A percentile compares a stretch with the other conserved stretches of the same genome.
These are phyloP conservation scores for Remersonia thermophila DNA, from an alignment of 2,329 filamentous ascomycete species.

Conservation along the genomic window DNA sequence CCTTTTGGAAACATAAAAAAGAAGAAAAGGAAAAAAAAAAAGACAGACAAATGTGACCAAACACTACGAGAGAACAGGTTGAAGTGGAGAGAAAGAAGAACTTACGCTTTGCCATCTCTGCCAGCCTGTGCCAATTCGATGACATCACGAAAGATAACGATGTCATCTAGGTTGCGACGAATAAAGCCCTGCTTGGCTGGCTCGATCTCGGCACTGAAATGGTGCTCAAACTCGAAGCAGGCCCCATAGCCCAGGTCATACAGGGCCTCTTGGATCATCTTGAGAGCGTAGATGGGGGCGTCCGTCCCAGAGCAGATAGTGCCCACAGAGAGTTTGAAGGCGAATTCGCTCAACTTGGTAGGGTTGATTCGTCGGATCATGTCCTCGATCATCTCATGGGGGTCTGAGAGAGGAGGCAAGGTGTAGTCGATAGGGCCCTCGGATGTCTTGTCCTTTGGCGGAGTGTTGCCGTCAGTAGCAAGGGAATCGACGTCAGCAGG, in stretches of 20 bases:
- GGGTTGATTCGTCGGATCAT: slow-evolving; percentile 13
- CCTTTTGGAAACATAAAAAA: no score
- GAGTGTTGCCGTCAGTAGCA: no score
- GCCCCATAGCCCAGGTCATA: slow-evolving; percentile 19
- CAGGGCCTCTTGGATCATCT: slow-evolving; percentile 38
- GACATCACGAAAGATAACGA: slow-evolving; percentile 46
- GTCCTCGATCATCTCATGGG: slow-evolving; percentile 21
- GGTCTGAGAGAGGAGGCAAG: slow-evolving; percentile 17
- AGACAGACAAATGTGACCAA: no score
- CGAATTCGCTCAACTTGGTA: not conserved
- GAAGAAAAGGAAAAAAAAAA: not conserved
- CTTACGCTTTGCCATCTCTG: slow-evolving; percentile 31
- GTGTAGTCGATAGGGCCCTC: slow-evolving; percentile 9
- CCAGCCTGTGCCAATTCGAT: slow-evolving; percentile 34
- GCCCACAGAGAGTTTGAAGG: slow-evolving; percentile 30
- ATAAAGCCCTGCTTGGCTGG: slow-evolving; percentile 54
- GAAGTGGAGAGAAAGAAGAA: slow-evolving; percentile 9
- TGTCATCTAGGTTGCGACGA: slow-evolving; percentile 39
- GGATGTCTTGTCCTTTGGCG: not conserved
- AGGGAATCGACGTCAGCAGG: not conserved
- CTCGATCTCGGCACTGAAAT: slow-evolving; percentile 53
- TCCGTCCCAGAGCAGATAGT: slow-evolving; percentile 75
- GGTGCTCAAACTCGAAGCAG: slow-evolving; percentile 36
- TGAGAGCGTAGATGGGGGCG: slow-evolving; percentile 54
- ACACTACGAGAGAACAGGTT: no score